Percentiles rank a stretch among this genome's conserved stretches.
phyloP scores from a whole-genome alignment of 2,329 filamentous ascomycete genomes.

The Pseudocercospora vitis region DNA sequence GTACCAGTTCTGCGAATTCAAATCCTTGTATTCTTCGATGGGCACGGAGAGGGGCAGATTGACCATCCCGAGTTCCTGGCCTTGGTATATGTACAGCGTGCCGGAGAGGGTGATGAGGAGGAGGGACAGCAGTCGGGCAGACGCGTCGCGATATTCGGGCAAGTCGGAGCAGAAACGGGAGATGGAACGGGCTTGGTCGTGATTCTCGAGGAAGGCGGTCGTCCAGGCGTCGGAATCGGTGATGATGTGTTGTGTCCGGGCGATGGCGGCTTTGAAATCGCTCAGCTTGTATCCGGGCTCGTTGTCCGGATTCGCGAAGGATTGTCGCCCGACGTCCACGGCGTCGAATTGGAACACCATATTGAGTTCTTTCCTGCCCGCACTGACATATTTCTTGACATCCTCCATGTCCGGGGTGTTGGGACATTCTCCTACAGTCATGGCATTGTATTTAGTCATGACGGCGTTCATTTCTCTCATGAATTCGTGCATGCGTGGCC shows the following conservation, averaged over 20 bases:
- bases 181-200: conserved; percentile 63
- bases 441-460: conserved; percentile 50
- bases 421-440: conserved; percentile 52
- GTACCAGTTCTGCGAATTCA: conserved; percentile 59
- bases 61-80: conserved; percentile 65
- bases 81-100: conserved; percentile 65
- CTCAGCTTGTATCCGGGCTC: conserved; percentile 51
- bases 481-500: conserved; percentile 49
- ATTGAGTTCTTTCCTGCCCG: conserved; percentile 57
- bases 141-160: conserved; percentile 48
- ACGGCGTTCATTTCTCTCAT: conserved; percentile 44
- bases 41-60: conserved; percentile 45
- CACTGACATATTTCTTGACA: conserved; percentile 49
- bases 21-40: conserved; percentile 51
- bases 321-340: conserved; percentile 50
- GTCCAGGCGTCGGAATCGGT: conserved; percentile 62
- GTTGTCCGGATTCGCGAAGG: conserved; percentile 53
- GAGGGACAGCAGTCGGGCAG: conserved; percentile 56
- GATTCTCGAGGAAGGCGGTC: conserved; percentile 64
- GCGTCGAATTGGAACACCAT: conserved; percentile 73
- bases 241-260: conserved; percentile 61
- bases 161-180: conserved; percentile 61
- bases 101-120: conserved; percentile 22
- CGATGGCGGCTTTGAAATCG: conserved; percentile 52
- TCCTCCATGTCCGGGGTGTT: conserved; percentile 42